Conservation (phyloP, 2,329 filamentous ascomycete species). For the Cercospora berteroae region DNA sequence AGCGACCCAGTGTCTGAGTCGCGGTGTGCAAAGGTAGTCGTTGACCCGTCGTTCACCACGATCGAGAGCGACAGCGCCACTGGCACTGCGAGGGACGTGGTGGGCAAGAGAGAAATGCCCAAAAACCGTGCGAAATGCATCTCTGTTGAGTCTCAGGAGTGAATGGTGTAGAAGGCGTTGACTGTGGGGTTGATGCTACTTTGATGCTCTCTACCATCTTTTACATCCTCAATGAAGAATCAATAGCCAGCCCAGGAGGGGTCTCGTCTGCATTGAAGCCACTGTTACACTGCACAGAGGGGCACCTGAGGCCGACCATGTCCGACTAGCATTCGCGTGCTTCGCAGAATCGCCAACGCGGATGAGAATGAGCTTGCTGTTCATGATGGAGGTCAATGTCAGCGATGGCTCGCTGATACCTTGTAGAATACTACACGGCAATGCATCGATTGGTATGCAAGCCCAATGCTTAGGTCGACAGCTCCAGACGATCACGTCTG, state of each 20-base stretch:
- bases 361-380: neutral
- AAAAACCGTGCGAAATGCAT: no score
- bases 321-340: neutral
- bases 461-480: neutral
- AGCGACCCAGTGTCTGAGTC: no score
- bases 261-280: neutral
- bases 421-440: neutral
- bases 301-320: neutral
- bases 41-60: no score
- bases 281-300: neutral
- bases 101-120: no score
- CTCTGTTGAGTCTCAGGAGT: no score
- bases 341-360: neutral
- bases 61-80: no score
- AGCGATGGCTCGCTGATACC: neutral
- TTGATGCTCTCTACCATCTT: neutral
- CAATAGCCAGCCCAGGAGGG: neutral
- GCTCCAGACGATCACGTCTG: neutral
- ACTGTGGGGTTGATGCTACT: no score
- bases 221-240: neutral
- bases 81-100: no score
- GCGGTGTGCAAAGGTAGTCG: no score
- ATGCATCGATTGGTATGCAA: neutral
- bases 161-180: no score
- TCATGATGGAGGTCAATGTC: neutral